A percentile compares a stretch with the other conserved stretches of the same genome.
These are phyloP conservation scores for Cymodocea nodosa DNA, from an alignment of 116 monocot genomes.

Conservation along the genomic window DNA sequence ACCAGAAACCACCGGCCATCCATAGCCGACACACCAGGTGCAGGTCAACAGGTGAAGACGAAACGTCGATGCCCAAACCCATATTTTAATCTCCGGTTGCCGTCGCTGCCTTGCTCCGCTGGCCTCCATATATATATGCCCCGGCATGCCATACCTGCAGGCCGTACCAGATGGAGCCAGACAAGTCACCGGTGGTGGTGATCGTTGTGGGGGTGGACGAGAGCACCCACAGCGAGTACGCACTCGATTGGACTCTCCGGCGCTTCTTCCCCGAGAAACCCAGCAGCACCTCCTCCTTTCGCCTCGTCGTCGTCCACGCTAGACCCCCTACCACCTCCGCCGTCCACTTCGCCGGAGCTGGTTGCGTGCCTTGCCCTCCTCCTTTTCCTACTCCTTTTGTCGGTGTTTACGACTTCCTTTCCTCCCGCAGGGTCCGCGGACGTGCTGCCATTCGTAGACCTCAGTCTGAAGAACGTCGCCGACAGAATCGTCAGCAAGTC, in stretches of 20 bases:
- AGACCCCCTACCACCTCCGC: conserved; percentile 42
- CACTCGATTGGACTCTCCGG: conserved; percentile 55
- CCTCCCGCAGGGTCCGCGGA: conserved; percentile 22
- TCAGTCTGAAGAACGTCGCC: conserved; percentile 25
- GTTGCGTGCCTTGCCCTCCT: neutral
- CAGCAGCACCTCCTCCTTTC: conserved; percentile 8
- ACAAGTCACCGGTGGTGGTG: conserved; percentile 23
- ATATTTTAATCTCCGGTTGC: too few species aligned
- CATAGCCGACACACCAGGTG: too few species aligned
- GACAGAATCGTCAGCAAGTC: conserved; percentile 29
- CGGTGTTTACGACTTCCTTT: too few species aligned
- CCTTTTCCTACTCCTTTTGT: too few species aligned
- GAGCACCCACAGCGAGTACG: conserved; percentile 74
- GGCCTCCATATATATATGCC: too few species aligned
- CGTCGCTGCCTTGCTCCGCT: too few species aligned
- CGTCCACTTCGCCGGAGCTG: conserved; percentile 37
- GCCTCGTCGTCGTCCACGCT: conserved; percentile 54
- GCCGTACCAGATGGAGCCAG: neutral
- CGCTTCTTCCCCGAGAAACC: conserved; percentile 37
- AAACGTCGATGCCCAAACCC: too few species aligned
- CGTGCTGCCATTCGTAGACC: conserved; percentile 38
- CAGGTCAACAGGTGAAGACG: too few species aligned
- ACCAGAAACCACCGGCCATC: too few species aligned
- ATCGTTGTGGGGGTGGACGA: conserved; percentile 51
- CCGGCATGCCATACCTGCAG: too few species aligned